Percentiles rank a stretch among this genome's conserved stretches.
phyloP scores from a whole-genome alignment of 371 early-diverging fungal species.

The Blastocladiella emersonii region DNA sequence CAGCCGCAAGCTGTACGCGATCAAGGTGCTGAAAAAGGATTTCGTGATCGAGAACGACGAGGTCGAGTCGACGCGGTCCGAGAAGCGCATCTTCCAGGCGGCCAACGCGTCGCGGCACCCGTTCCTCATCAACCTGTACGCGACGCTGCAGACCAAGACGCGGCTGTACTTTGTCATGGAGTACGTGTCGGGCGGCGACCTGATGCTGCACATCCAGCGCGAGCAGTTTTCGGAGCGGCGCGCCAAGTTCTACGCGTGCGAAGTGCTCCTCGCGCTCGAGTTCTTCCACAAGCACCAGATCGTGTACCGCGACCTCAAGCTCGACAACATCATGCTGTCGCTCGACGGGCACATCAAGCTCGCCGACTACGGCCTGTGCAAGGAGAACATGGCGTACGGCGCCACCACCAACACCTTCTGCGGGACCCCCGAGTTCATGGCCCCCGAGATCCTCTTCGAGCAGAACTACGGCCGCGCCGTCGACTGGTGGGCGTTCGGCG shows the following conservation, averaged over 20 bases:
- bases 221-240: slow-evolving; percentile 70
- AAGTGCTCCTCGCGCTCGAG: slow-evolving; percentile 89
- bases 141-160: slow-evolving; percentile 85
- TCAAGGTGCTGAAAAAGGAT: slow-evolving; percentile 96
- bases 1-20: slow-evolving; percentile 68
- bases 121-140: slow-evolving; percentile 92
- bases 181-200: slow-evolving; percentile 96
- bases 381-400: slow-evolving; percentile 77
- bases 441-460: slow-evolving; percentile 79
- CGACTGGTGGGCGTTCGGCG: slow-evolving; percentile 99
- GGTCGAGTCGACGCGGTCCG: slow-evolving; percentile 72
- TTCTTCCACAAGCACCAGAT: slow-evolving; percentile 89
- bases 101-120: slow-evolving; percentile 82
- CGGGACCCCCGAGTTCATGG: slow-evolving; percentile 78
- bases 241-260: slow-evolving; percentile 93
- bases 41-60: slow-evolving; percentile 85
- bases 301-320: slow-evolving; percentile 95
- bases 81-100: slow-evolving; percentile 81
- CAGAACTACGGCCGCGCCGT: slow-evolving; percentile 75
- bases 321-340: slow-evolving; percentile 92
- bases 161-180: slow-evolving; percentile 98
- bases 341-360: slow-evolving; percentile 94
- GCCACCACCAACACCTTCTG: slow-evolving; percentile 57
- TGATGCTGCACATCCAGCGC: slow-evolving; percentile 92
- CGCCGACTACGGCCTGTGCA: slow-evolving; percentile 97